Conservation (phyloP, 306 rosid genomes). For the Pyrus bretschneideri region DNA sequence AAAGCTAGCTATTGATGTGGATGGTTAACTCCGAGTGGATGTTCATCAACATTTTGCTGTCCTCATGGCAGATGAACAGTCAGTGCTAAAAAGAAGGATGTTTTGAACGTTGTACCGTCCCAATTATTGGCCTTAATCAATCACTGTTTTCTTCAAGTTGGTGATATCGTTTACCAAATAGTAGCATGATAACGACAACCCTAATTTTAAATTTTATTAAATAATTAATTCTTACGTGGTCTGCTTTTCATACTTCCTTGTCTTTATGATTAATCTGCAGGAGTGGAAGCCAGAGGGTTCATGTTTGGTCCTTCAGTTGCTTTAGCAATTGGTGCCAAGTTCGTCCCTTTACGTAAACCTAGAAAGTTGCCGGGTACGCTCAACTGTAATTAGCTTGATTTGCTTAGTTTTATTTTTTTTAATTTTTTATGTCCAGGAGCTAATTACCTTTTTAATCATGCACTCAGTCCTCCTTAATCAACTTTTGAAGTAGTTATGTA, state of each 20-base stretch:
- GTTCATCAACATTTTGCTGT: background rate
- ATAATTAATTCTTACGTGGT: background rate
- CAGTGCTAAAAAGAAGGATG: background rate
- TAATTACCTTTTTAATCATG: background rate
- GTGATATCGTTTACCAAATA: background rate
- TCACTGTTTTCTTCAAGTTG: background rate
- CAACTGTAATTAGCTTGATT: background rate
- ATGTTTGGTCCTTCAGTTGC: conserved; percentile 94
- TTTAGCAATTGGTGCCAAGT: conserved; percentile 90
- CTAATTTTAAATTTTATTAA: background rate
- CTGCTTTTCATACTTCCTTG: conserved; percentile 15
- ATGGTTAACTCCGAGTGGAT: background rate
- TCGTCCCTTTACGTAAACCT: conserved; percentile 96
- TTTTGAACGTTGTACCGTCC: background rate
- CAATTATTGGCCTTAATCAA: conserved; percentile 5
- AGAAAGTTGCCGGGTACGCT: conserved; percentile 78
- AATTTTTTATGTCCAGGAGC: background rate
- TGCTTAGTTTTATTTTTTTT: background rate
- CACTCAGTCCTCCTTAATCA: background rate
- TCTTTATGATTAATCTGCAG: conserved; percentile 29
- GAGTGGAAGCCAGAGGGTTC: conserved; percentile 96
- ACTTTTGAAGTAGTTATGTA: background rate
- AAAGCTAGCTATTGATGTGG: background rate
- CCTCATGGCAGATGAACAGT: background rate
- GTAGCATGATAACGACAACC: background rate